phyloP scores from a whole-genome alignment of 2,329 filamentous ascomycete genomes.

The Capronia americana region DNA sequence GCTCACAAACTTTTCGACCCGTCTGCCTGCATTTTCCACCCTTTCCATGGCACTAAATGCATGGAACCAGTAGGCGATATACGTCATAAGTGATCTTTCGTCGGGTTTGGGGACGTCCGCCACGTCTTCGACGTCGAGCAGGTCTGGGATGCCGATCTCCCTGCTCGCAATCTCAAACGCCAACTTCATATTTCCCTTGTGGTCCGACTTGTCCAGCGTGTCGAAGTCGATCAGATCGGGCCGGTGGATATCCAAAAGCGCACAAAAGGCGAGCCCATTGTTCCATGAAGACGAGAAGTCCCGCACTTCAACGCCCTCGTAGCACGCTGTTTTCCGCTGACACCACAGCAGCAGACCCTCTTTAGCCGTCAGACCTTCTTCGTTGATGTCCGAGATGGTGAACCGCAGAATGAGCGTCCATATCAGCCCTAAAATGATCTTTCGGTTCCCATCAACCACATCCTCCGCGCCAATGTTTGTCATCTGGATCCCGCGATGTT shows the following conservation, averaged over 20 bases:
- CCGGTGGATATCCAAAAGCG: constrained; percentile 92
- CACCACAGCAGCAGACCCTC: constrained; percentile 96
- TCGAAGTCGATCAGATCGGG: constrained; percentile 98
- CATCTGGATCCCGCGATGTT: constrained; percentile 88
- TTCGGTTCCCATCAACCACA: constrained; percentile 95
- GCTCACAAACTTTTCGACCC: constrained; percentile 97
- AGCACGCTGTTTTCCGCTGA: constrained; percentile 97
- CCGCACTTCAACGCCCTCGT: constrained; percentile 92
- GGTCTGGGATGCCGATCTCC: constrained; percentile 94
- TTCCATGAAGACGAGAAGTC: constrained; percentile 98
- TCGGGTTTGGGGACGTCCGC: constrained; percentile 96
- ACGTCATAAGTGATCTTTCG: constrained; percentile 97
- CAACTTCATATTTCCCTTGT: constrained; percentile 95
- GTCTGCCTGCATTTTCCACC: constrained; percentile 93
- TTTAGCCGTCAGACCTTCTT: constrained; percentile 96
- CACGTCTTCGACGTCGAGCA: constrained; percentile 97
- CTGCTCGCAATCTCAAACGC: constrained; percentile 95
- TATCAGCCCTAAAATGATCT: constrained; percentile 95
- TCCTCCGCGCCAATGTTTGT: constrained; percentile 98
- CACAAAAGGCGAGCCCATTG: constrained; percentile 94
- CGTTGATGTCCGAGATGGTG: constrained; percentile 98
- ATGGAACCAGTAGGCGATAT: constrained; percentile 99
- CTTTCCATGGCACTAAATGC: constrained; percentile 99
- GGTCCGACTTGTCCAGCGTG: constrained; percentile 88
- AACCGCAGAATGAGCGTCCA: constrained; percentile 98